Evolutionary conservation across 140 eudicot species (phyloP), one percentile per base, ranked within the genome.

Genomic region (Ambrosia hybrid): DNA sequence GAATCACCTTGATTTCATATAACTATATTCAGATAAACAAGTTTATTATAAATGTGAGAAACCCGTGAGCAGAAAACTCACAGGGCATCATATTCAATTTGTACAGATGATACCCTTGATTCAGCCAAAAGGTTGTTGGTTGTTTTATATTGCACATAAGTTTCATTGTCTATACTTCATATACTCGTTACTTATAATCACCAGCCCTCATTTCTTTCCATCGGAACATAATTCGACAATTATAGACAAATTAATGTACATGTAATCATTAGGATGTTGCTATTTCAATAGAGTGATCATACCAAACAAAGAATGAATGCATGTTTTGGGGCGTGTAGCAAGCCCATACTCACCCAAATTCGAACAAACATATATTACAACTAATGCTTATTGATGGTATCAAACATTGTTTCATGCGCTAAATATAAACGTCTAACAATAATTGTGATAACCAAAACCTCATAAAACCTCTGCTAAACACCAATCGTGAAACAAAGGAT

Each of bases 1-100:
- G 9, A 34, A 69, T 65, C 70, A 65, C n/a, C 52, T 38, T 64
- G 69, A 39, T 2, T 4, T 14, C 63, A 52, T 34, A 39, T 39
- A 39, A 39, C 45, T 7, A 36, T 14, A 52, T 68, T 12, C 14
- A 34, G 14, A 53, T 4, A 46, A 46, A 46, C 52, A 39, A 38
- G 5, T 39, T 39, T 39, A 4, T 39, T 39, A 4, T 39, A 39
- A 39, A 6, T 39, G 45, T 4, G 45, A 1, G 6, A 7, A 39
- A 4, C 45, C 45, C 45, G 7, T 39, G 7, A 39, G 7, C 45
- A 39, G 45, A 39, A 39, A 39, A 39, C 45, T 39, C 45, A 39
- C 7, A 4, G 8, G 7, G 45, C 45, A 4, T 39, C 45, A 39
- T 39, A 7, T 39, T 39, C 8, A 30, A 11, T 10, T 30, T 37